A percentile compares a stretch with the other conserved stretches of the same genome.
These are phyloP conservation scores for Chaetothyriales sp. DNA, from an alignment of 2,329 filamentous ascomycete genomes.

Conservation along the genomic window DNA sequence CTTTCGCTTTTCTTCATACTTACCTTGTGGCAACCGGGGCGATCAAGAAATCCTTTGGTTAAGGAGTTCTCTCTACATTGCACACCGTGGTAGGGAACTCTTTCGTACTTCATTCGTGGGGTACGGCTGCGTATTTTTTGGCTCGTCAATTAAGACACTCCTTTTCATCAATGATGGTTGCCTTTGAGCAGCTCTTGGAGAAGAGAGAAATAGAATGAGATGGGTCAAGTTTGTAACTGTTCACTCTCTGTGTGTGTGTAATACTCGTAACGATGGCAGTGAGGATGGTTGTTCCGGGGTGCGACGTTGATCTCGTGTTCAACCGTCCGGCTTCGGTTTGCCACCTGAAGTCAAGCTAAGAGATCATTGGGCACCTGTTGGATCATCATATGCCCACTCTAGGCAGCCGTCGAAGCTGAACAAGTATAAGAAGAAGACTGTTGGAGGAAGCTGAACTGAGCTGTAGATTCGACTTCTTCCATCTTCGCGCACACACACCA, in stretches of 20 bases:
- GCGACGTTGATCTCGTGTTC: not conserved
- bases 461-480: not conserved
- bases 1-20: conserved; percentile 11
- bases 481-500: not conserved
- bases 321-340: not conserved
- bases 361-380: not conserved
- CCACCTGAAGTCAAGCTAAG: not conserved
- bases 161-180: conserved; percentile 17
- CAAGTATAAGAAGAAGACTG: not conserved
- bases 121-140: conserved; percentile 17
- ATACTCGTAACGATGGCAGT: not conserved
- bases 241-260: no score
- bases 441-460: not conserved
- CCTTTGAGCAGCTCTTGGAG: conserved; percentile 15
- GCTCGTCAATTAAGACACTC: conserved; percentile 6
- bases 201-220: conserved; percentile 7
- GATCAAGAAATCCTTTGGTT: conserved; percentile 17
- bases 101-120: conserved; percentile 6
- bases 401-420: not conserved
- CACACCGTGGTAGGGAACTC: conserved; percentile 16
- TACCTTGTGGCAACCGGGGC: conserved; percentile 16
- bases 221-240: no score
- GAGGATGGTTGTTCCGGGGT: not conserved
- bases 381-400: not conserved
- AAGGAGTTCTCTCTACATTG: conserved; percentile 18